Conservation (phyloP, 441 rosid species). For the Eruca vesicaria region DNA sequence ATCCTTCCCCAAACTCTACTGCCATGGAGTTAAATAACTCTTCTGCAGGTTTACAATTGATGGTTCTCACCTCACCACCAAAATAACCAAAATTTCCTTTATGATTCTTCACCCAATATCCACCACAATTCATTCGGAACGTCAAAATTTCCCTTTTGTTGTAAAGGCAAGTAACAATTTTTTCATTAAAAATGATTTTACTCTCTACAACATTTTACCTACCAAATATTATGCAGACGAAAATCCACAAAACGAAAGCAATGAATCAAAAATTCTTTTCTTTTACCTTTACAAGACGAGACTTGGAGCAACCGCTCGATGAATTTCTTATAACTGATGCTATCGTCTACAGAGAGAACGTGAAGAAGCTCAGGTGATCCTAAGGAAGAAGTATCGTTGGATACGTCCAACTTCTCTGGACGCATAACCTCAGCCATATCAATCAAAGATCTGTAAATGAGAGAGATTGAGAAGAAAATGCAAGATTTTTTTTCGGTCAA, state of each 20-base stretch:
- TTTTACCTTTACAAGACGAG: slow-evolving; percentile 62
- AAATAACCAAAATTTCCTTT: not conserved
- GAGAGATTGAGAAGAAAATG: not conserved
- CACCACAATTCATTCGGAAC: not conserved
- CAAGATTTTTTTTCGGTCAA: no score
- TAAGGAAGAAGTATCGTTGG: no score
- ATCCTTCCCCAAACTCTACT: not conserved
- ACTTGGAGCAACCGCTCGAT: slow-evolving; percentile 71
- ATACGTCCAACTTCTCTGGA: slow-evolving; percentile 13
- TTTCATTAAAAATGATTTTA: not conserved
- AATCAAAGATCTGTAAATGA: not conserved
- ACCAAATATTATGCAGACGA: no score
- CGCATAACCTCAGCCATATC: slow-evolving; percentile 29
- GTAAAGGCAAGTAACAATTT: not conserved
- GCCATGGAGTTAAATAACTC: not conserved
- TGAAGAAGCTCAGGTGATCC: slow-evolving; percentile 43
- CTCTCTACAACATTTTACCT: not conserved
- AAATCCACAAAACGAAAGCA: not conserved
- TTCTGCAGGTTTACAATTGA: not conserved
- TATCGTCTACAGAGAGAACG: slow-evolving; percentile 87
- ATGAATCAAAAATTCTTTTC: not conserved
- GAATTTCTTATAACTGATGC: slow-evolving; percentile 69
- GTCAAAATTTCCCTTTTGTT: not conserved
- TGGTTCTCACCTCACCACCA: not conserved
- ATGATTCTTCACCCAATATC: not conserved